Conservation (phyloP, 164 flowering plant genomes). For the Litsea cubeba region DNA sequence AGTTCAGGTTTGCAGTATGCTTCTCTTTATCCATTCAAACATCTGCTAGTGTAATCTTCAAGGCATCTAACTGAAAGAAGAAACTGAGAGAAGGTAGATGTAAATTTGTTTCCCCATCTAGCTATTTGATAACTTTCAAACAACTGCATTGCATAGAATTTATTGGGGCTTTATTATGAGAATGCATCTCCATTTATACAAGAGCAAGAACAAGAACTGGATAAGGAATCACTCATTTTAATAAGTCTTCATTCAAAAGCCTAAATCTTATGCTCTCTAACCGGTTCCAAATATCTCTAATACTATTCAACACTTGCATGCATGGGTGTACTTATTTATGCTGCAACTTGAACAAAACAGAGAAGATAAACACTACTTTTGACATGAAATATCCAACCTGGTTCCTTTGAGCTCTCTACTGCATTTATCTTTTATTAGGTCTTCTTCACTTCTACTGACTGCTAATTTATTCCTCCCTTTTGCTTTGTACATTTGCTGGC, state of each 20-base stretch:
- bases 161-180: too few species aligned
- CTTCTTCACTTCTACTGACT: not conserved
- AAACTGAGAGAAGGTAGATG: not conserved
- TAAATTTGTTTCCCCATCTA: too few species aligned
- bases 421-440: not conserved
- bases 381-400: not conserved
- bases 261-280: too few species aligned
- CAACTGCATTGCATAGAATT: too few species aligned
- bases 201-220: too few species aligned
- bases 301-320: too few species aligned
- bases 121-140: too few species aligned
- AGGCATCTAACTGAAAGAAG: not conserved
- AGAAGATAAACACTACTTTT: not conserved
- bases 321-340: too few species aligned
- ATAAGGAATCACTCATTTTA: too few species aligned
- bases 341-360: not conserved
- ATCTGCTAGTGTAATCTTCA: not conserved
- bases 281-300: too few species aligned
- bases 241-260: too few species aligned
- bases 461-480: not conserved
- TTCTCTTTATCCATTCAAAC: not conserved
- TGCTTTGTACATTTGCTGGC: not conserved
- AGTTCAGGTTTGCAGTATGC: conserved; percentile 43
- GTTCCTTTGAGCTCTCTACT: not conserved
- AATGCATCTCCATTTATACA: too few species aligned